phyloP scores from a whole-genome alignment of 345 rosid genomes.

The Nephelium lappaceum region DNA sequence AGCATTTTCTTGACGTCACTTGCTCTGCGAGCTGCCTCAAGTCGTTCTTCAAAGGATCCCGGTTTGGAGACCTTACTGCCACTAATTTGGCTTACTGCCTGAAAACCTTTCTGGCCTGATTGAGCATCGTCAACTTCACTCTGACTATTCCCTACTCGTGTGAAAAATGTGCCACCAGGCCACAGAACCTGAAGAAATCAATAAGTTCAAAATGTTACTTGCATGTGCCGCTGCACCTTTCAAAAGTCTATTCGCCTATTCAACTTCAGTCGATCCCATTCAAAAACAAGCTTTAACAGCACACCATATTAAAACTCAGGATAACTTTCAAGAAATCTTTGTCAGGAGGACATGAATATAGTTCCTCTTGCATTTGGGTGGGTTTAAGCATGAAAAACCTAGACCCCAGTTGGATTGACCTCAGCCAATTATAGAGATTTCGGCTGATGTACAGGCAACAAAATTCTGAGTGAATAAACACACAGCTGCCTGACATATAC shows the following conservation, averaged over 20 bases:
- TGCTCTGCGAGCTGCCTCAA: constrained; percentile 90
- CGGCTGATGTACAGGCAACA: neutral
- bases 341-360: neutral
- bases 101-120: constrained; percentile 38
- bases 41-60: constrained; percentile 75
- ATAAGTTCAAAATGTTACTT: neutral
- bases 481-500: neutral
- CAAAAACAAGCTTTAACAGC: neutral
- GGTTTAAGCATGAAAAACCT: neutral
- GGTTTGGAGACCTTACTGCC: constrained; percentile 57
- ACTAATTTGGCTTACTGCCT: constrained; percentile 50
- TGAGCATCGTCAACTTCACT: constrained; percentile 37
- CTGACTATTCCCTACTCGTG: constrained; percentile 43
- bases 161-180: constrained; percentile 90
- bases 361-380: neutral
- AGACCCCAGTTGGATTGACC: neutral
- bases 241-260: neutral
- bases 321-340: neutral
- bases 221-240: neutral
- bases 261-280: neutral
- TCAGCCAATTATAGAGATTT: neutral
- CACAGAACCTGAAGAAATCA: constrained; percentile 66
- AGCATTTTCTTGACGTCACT: constrained; percentile 77
- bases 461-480: neutral
- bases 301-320: neutral